Percentiles rank a stretch among this genome's conserved stretches.
Conservation (phyloP, 1,284 basidiomycete species). For the Ceratobasidium sp. region DNA sequence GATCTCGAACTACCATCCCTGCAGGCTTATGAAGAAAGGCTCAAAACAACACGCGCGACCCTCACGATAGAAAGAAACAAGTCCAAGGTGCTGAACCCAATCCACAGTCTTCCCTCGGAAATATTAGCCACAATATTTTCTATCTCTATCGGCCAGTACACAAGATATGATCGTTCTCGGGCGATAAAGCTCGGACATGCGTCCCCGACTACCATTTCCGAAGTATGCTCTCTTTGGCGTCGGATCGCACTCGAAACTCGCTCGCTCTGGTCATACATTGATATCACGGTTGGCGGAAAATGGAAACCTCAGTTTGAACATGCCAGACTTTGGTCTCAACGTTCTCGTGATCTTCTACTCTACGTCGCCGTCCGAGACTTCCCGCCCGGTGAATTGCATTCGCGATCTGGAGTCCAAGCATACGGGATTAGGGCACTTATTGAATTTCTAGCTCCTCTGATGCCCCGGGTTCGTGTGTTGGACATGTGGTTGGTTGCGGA, state of each 20-base stretch:
- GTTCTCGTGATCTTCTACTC: not conserved
- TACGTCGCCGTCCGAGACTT: not conserved
- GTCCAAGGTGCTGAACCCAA: not conserved
- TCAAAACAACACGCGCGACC: too few species aligned
- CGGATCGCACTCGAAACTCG: not conserved
- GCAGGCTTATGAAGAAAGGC: too few species aligned
- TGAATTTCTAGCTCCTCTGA: not conserved
- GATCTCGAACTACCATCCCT: too few species aligned
- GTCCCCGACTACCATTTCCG: not conserved
- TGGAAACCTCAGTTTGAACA: too few species aligned
- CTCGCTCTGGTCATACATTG: not conserved
- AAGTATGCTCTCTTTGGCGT: constrained; percentile 1
- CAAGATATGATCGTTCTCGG: not conserved
- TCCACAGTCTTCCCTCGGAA: not conserved
- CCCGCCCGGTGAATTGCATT: too few species aligned
- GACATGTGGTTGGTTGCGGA: not conserved
- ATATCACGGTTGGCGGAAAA: not conserved
- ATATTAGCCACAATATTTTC: not conserved
- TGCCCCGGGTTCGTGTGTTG: not conserved
- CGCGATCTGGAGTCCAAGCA: too few species aligned
- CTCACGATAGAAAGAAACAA: not conserved
- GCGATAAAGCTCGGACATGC: not conserved
- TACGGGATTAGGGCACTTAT: not conserved
- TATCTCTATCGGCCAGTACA: not conserved
- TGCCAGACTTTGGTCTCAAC: not conserved